phyloP scores from a whole-genome alignment of 352 stramenopile species.

The Globisporangium megalacanthum region DNA sequence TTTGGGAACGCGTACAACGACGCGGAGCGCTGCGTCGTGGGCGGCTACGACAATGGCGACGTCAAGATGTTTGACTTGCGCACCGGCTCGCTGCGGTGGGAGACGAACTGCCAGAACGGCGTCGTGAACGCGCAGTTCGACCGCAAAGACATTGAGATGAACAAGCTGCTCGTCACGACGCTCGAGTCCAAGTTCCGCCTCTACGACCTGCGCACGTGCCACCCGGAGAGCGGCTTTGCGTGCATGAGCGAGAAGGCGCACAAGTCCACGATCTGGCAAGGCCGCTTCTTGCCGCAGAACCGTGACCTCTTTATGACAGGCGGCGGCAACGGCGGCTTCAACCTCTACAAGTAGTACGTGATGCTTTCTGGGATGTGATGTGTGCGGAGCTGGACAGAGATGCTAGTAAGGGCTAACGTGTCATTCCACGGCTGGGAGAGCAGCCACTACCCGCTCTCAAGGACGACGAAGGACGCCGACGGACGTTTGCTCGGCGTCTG shows the following conservation, averaged over 20 bases:
- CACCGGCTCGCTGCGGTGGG: slow-evolving; percentile 91
- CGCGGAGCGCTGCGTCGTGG: slow-evolving; percentile 89
- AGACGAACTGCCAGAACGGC: slow-evolving; percentile 95
- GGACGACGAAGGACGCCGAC: slow-evolving; percentile 84
- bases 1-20: slow-evolving; percentile 96
- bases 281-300: slow-evolving; percentile 94
- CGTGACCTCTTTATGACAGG: slow-evolving; percentile 95
- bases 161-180: slow-evolving; percentile 94
- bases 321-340: slow-evolving; percentile 95
- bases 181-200: slow-evolving; percentile 95
- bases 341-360: slow-evolving; percentile 95
- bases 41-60: slow-evolving; percentile 97
- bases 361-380: background rate
- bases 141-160: slow-evolving; percentile 97
- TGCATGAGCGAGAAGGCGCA: slow-evolving; percentile 90
- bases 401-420: too few species aligned
- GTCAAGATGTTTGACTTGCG: slow-evolving; percentile 96
- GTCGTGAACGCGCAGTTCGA: slow-evolving; percentile 96
- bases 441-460: slow-evolving; percentile 76
- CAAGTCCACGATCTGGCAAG: slow-evolving; percentile 95
- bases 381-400: background rate
- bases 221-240: slow-evolving; percentile 90
- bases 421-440: background rate
- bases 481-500: slow-evolving; percentile 83
- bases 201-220: slow-evolving; percentile 93